Evolutionary conservation across 2,329 filamentous ascomycete genomes (phyloP).

Genomic region (Paracorniculantispora psalliotae): DNA sequence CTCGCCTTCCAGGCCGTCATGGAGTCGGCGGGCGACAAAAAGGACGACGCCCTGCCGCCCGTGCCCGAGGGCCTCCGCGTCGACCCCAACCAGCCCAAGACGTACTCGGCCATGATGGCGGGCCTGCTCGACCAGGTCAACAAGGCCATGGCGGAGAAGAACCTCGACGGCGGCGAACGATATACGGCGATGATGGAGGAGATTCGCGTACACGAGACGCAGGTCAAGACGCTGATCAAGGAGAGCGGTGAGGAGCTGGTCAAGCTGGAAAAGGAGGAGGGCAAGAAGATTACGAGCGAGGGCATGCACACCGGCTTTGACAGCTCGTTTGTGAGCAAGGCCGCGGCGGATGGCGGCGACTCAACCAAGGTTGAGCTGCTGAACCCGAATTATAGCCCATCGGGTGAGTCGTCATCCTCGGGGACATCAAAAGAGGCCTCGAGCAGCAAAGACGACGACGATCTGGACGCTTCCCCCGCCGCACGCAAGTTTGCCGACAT

Average conservation of each 20-base stretch:
- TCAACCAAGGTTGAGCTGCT: conserved; percentile 63
- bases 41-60: conserved; percentile 69
- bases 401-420: conserved; percentile 7
- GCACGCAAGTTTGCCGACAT: conserved; percentile 82
- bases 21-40: conserved; percentile 67
- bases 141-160: conserved; percentile 71
- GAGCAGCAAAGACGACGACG: conserved; percentile 56
- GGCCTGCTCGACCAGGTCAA: conserved; percentile 92
- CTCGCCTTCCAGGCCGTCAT: conserved; percentile 86
- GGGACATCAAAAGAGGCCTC: conserved; percentile 16
- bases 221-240: conserved; percentile 73
- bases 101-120: conserved; percentile 98
- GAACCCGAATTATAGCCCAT: conserved; percentile 54
- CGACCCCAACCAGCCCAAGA: conserved; percentile 67
- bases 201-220: conserved; percentile 68
- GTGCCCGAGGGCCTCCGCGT: conserved; percentile 75
- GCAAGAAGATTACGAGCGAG: conserved; percentile 90
- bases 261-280: conserved; percentile 79
- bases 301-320: conserved; percentile 85
- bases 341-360: conserved; percentile 39
- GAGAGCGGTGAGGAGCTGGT: conserved; percentile 70
- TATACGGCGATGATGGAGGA: conserved; percentile 75
- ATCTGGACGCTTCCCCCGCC: conserved; percentile 69
- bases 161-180: conserved; percentile 58
- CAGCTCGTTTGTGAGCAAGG: conserved; percentile 73